Percentiles rank a stretch among this genome's conserved stretches.
phyloP scores from a whole-genome alignment of 345 rosid genomes.

The Isatis tinctoria region DNA sequence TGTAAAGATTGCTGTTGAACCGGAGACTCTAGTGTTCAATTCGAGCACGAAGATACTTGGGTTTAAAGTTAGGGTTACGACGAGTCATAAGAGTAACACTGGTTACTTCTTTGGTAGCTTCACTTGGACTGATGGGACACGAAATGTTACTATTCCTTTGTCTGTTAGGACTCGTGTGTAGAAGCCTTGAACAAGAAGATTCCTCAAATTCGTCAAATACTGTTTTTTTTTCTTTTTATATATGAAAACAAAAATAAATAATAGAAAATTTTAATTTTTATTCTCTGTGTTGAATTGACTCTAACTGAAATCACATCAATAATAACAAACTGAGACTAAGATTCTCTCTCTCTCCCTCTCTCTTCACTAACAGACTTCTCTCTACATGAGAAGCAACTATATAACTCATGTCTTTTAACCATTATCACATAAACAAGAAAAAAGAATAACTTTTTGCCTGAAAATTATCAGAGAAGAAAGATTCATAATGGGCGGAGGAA shows the following conservation, averaged over 20 bases:
- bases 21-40: slow-evolving; percentile 9
- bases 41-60: slow-evolving; percentile 10
- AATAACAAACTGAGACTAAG: slow-evolving; percentile 36
- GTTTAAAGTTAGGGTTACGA: slow-evolving; percentile 20
- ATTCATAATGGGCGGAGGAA: slow-evolving; percentile 6
- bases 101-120: slow-evolving; percentile 20
- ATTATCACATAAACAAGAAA: background rate
- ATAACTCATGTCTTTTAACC: slow-evolving; percentile 23
- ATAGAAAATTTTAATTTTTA: background rate
- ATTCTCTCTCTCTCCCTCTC: slow-evolving; percentile 20
- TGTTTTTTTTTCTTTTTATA: background rate
- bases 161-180: slow-evolving; percentile 21
- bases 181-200: background rate
- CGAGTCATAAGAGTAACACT: slow-evolving; percentile 12
- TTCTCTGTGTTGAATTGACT: slow-evolving; percentile 21
- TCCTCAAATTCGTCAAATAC: slow-evolving; percentile 1
- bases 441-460: background rate
- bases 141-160: slow-evolving; percentile 25
- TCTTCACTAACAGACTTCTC: slow-evolving; percentile 12
- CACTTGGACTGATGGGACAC: slow-evolving; percentile 28
- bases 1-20: slow-evolving; percentile 14
- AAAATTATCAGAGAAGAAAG: background rate
- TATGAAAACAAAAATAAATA: background rate
- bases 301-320: slow-evolving; percentile 31
- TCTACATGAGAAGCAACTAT: slow-evolving; percentile 34